These are phyloP conservation scores for Neurospora tetraspora DNA, from an alignment of 495 filamentous ascomycete genomes.

Conservation along the genomic window DNA sequence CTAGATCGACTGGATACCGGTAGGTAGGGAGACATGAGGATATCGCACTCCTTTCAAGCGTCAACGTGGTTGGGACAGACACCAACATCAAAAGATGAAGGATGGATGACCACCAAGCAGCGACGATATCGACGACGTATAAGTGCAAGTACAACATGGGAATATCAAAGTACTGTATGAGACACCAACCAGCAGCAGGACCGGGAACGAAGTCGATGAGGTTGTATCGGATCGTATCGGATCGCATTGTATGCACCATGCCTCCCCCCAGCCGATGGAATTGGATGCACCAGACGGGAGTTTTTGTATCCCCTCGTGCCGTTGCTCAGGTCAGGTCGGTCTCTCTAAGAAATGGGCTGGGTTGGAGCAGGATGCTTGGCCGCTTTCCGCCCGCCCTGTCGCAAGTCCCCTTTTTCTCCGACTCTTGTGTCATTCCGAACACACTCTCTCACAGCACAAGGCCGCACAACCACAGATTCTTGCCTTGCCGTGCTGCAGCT, in stretches of 20 bases:
- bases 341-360: neutral
- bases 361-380: neutral
- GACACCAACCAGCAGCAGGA: neutral
- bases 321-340: neutral
- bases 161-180: neutral
- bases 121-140: neutral
- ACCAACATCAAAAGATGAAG: neutral
- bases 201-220: neutral
- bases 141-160: neutral
- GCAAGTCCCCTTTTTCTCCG: constrained; percentile 10
- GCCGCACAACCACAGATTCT: neutral
- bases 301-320: neutral
- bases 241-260: neutral
- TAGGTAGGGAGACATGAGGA: neutral
- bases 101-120: neutral
- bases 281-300: neutral
- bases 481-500: constrained; percentile 7
- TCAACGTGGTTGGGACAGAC: neutral
- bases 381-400: neutral
- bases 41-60: neutral
- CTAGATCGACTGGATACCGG: neutral
- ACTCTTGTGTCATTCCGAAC: constrained; percentile 10
- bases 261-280: neutral
- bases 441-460: neutral
- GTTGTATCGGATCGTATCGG: neutral